Evolutionary conservation across 108 stramenopile species (phyloP).

Genomic region (Pseudonitzschia multiseries): DNA sequence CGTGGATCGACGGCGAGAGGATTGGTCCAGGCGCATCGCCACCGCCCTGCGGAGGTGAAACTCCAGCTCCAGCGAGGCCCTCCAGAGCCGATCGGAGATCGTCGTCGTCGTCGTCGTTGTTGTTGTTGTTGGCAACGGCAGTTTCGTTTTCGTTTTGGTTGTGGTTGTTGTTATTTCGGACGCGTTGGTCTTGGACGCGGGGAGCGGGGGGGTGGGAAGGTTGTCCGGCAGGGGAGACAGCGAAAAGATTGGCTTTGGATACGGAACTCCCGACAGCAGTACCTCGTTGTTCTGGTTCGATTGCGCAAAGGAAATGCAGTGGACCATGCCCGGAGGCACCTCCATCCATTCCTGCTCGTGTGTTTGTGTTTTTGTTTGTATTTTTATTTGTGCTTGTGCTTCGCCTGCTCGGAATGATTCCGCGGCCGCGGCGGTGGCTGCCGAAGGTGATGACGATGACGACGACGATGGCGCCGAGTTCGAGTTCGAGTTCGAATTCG

Average conservation of each 20-base stretch:
- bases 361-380: too few species aligned
- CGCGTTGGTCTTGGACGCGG: not conserved
- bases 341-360: constrained; percentile 47
- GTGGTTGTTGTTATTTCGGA: not conserved
- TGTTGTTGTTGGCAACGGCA: constrained; percentile 18
- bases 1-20: constrained; percentile 35
- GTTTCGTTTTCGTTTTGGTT: not conserved
- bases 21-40: constrained; percentile 41
- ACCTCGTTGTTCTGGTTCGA: too few species aligned
- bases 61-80: constrained; percentile 37
- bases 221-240: not conserved
- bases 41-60: constrained; percentile 57
- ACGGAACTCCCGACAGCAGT: constrained; percentile 7
- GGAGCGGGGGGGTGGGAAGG: constrained; percentile 17
- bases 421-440: not conserved
- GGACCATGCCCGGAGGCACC: constrained; percentile 59
- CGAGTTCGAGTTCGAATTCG: not conserved
- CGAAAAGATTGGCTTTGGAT: not conserved
- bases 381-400: not conserved
- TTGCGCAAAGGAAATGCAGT: constrained; percentile 38
- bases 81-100: constrained; percentile 38
- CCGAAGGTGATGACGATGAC: not conserved
- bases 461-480: not conserved
- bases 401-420: not conserved
- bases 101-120: not conserved